phyloP scores from a whole-genome alignment of 2,329 filamentous ascomycete genomes.

The Pleomassaria siparia region DNA sequence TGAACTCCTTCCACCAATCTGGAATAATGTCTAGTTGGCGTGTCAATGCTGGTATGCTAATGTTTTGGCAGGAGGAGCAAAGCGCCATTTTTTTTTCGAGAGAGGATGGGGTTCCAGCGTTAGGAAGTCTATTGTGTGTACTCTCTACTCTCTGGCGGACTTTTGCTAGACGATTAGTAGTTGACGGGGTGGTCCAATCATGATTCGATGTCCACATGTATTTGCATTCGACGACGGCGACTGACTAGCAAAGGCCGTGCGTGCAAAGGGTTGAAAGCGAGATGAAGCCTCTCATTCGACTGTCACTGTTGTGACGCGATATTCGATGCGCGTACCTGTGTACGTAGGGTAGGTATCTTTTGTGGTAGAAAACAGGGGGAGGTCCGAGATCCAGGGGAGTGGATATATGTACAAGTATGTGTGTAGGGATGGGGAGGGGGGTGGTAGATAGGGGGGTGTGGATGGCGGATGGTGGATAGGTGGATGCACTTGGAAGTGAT shows the following conservation, averaged over 20 bases:
- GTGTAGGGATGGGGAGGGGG: slow-evolving; percentile 1
- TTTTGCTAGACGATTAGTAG: slow-evolving; percentile 8
- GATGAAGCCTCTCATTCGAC: slow-evolving; percentile 4
- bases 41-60: slow-evolving; percentile 14
- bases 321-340: not conserved
- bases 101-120: not conserved
- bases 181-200: slow-evolving; percentile 17
- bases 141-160: not conserved
- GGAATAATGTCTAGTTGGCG: slow-evolving; percentile 16
- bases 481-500: too few relatives aligned
- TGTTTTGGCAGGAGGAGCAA: slow-evolving; percentile 16
- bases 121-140: not conserved
- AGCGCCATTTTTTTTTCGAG: slow-evolving; percentile 17
- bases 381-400: slow-evolving; percentile 7
- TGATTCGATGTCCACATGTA: slow-evolving; percentile 2
- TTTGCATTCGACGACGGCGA: slow-evolving; percentile 1
- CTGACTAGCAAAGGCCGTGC: not conserved
- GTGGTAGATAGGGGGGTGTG: not conserved
- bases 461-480: too few relatives aligned
- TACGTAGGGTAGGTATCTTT: not conserved
- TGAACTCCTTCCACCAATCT: slow-evolving; percentile 17
- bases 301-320: not conserved
- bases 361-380: not conserved
- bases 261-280: slow-evolving; percentile 1
- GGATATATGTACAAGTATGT: too few relatives aligned